These are phyloP conservation scores for Thermoascus crustaceus DNA, from an alignment of 2,329 filamentous ascomycete species.

Conservation along the genomic window DNA sequence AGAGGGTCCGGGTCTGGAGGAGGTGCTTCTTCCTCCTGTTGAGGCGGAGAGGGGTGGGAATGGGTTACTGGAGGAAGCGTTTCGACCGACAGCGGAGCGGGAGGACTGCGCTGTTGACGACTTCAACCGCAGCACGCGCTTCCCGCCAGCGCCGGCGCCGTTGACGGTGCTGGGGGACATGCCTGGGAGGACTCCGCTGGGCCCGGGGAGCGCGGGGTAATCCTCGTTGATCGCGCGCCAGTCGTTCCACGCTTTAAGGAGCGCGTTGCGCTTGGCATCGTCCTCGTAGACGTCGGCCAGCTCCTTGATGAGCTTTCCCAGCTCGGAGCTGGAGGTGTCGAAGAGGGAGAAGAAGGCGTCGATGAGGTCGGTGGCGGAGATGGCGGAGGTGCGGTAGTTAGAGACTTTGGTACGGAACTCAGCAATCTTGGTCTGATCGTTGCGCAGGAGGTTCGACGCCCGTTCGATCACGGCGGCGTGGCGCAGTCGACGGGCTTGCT, in stretches of 20 bases:
- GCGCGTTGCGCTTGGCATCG: conserved; percentile 58
- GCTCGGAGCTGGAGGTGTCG: conserved; percentile 66
- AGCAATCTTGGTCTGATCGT: conserved; percentile 64
- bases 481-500: conserved; percentile 69
- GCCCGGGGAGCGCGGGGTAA: conserved; percentile 77
- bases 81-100: conserved; percentile 53
- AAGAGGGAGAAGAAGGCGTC: conserved; percentile 85
- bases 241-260: conserved; percentile 84
- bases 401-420: conserved; percentile 76
- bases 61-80: conserved; percentile 41
- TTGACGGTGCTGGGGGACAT: conserved; percentile 36
- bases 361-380: conserved; percentile 68
- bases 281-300: conserved; percentile 90
- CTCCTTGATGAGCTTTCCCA: conserved; percentile 85
- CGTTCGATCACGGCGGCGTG: conserved; percentile 82
- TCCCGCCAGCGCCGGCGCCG: conserved; percentile 54
- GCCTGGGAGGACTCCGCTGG: conserved; percentile 58
- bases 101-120: conserved; percentile 61
- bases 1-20: conserved; percentile 17
- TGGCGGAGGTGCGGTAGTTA: conserved; percentile 60
- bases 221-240: conserved; percentile 96
- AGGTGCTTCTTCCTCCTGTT: conserved; percentile 13
- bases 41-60: conserved; percentile 38
- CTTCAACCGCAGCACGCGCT: conserved; percentile 57
- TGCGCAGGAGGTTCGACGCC: conserved; percentile 69